Conservation (phyloP, 805 yeast species). For the Schwanniomyces occidentalis region DNA sequence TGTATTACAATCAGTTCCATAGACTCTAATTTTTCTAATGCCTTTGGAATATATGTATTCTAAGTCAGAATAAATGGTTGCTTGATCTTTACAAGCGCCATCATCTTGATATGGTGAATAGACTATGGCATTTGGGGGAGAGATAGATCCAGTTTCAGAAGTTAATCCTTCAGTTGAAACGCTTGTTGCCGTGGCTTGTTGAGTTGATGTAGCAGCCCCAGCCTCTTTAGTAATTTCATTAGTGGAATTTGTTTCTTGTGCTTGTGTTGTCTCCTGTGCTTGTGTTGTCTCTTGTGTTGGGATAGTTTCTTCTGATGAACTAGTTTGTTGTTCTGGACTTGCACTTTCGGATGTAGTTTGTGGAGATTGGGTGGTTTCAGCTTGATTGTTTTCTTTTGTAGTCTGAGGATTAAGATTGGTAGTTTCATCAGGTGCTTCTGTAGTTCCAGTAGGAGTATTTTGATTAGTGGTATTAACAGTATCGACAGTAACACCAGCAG, state of each 20-base stretch:
- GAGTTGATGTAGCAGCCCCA: conserved; percentile 9
- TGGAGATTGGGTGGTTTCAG: conserved; percentile 9
- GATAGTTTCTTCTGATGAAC: no score
- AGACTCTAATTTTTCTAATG: conserved; percentile 67
- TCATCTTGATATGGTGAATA: conserved; percentile 78
- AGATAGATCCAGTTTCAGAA: conserved; percentile 18
- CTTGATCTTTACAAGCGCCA: conserved; percentile 63
- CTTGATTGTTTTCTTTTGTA: conserved; percentile 1
- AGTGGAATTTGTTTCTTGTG: conserved; percentile 7
- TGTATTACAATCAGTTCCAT: conserved; percentile 85
- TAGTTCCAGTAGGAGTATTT: conserved; percentile 17
- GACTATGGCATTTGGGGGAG: conserved; percentile 60
- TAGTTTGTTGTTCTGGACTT: conserved; percentile 22
- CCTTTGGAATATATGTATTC: conserved; percentile 57
- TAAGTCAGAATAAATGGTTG: conserved; percentile 59
- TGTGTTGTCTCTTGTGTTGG: conserved; percentile 16
- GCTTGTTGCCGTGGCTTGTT: conserved; percentile 15
- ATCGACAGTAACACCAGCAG: conserved; percentile 13
- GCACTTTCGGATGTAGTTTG: conserved; percentile 8
- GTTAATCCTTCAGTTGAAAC: conserved; percentile 13
- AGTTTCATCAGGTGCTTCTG: conserved; percentile 18
- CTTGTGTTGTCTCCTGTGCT: conserved; percentile 16
- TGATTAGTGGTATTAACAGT: conserved; percentile 10
- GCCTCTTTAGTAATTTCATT: conserved; percentile 9
- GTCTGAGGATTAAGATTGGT: conserved; percentile 17